These are phyloP conservation scores for Hericium rajendrae DNA, from an alignment of 768 basidiomycete genomes.

Conservation along the genomic window DNA sequence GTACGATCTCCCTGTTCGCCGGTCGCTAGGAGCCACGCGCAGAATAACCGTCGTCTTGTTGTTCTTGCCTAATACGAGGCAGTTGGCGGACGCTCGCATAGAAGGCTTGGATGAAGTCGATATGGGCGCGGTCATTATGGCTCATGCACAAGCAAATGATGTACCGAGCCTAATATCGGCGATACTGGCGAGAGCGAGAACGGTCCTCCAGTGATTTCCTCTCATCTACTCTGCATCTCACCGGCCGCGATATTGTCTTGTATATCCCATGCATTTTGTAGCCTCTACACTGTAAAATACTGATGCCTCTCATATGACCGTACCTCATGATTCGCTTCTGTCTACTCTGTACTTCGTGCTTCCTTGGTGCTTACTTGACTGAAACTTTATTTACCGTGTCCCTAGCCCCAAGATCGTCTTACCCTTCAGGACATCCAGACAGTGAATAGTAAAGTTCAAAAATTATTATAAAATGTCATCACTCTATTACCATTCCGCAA, in stretches of 20 bases:
- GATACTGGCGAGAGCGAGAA: conserved; percentile 40
- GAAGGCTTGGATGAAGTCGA: conserved; percentile 42
- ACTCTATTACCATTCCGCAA: no score
- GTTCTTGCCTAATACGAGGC: conserved; percentile 61
- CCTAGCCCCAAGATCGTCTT: no score
- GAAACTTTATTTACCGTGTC: no score
- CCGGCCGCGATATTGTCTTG: neutral
- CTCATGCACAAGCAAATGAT: conserved; percentile 55
- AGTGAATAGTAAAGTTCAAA: no score
- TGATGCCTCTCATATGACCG: no score
- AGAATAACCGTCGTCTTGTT: conserved; percentile 46
- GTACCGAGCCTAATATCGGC: conserved; percentile 55
- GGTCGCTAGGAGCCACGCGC: conserved; percentile 14
- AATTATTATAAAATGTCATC: no score
- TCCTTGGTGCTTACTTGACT: no score
- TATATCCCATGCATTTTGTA: neutral
- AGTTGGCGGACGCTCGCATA: conserved; percentile 51
- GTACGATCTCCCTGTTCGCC: conserved; percentile 37
- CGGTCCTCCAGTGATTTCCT: neutral
- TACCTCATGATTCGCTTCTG: no score
- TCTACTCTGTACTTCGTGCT: no score
- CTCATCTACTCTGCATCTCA: neutral
- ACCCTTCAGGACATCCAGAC: no score
- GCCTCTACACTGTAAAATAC: no score
- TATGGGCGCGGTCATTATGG: conserved; percentile 48